These are phyloP conservation scores for Coelastrella sp. DNA, from an alignment of 139 green algal species.

Conservation along the genomic window DNA sequence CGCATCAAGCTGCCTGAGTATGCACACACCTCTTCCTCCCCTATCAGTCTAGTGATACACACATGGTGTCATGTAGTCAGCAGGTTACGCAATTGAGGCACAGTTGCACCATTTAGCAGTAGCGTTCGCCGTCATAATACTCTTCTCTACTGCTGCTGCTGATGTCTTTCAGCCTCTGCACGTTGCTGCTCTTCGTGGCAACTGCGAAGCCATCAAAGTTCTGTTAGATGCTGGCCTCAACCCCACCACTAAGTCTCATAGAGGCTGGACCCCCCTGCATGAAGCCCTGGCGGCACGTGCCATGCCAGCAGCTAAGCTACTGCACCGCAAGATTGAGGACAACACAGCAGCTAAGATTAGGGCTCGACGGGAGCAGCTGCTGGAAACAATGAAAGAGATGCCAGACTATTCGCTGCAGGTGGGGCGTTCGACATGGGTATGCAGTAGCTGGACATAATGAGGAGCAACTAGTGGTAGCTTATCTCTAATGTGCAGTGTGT, in stretches of 20 bases:
- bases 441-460: no score
- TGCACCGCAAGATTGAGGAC: not conserved
- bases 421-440: no score
- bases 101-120: no score
- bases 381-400: slow-evolving; percentile 62
- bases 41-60: no score
- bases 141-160: no score
- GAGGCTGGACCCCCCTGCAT: slow-evolving; percentile 76
- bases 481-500: no score
- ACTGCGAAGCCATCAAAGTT: slow-evolving; percentile 40
- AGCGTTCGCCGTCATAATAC: no score
- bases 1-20: no score
- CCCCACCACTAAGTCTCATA: slow-evolving; percentile 48
- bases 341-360: slow-evolving; percentile 49
- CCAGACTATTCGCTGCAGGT: slow-evolving; percentile 82
- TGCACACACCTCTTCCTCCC: no score
- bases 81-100: no score
- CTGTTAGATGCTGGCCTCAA: slow-evolving; percentile 68
- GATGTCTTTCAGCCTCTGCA: slow-evolving; percentile 1
- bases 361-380: slow-evolving; percentile 65
- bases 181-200: slow-evolving; percentile 63
- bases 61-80: no score
- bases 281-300: slow-evolving; percentile 72
- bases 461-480: no score
- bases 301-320: slow-evolving; percentile 46